Evolutionary conservation across 1,284 basidiomycete genomes (phyloP), one percentile per base, ranked within the genome.

Genomic region (Prillingera fragicola): DNA sequence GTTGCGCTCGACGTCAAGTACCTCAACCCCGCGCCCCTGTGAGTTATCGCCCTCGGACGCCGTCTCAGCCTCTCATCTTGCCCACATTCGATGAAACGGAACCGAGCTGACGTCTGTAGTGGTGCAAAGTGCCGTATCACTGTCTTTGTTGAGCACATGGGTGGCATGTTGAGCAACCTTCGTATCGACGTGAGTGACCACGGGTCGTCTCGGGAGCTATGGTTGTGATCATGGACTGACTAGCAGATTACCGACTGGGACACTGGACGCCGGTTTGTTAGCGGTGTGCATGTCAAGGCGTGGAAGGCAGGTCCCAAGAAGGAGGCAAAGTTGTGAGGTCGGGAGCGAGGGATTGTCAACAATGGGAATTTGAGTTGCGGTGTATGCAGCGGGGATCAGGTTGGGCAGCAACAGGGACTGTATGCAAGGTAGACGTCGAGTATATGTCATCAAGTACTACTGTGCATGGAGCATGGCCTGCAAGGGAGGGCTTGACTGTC

Each of bases 1-100:
- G 33, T 62, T 8, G 47, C 49, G 10, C 48, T 66, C 25, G 52
- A 64, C 36, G 48, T 57, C 21, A 45, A 59, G 38, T 66, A 59
- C 35, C 39, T 54, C 23, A 52, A 62, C 33, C 55, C 63, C 3
- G 43, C 37, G 2, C 38, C 24, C 12, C 10, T 34, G 43, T 45
- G 18, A 18, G 43, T 33, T 6, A 14, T 9, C 14, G 8, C 33
- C 12, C 33, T 8, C 5, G 15, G 5, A 19, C 8, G 18, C 6
- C 13, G 17, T 3, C 5, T 21, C 17, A n/a, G 4, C 5, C 12
- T 12, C 13, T n/a, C 4, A 28, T 10, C 27, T 2, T 15, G 29
- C 1, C n/a, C 10, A 7, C 4, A 19, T n/a, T 19, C 6, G 15
- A 8, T 18, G 2, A n/a, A 18, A 13, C 4, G 27, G 14, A 3